Percentiles rank a stretch among this genome's conserved stretches.
These are phyloP conservation scores for Afroboletus lepidellus DNA, from an alignment of 1,284 basidiomycete genomes.

Conservation along the genomic window DNA sequence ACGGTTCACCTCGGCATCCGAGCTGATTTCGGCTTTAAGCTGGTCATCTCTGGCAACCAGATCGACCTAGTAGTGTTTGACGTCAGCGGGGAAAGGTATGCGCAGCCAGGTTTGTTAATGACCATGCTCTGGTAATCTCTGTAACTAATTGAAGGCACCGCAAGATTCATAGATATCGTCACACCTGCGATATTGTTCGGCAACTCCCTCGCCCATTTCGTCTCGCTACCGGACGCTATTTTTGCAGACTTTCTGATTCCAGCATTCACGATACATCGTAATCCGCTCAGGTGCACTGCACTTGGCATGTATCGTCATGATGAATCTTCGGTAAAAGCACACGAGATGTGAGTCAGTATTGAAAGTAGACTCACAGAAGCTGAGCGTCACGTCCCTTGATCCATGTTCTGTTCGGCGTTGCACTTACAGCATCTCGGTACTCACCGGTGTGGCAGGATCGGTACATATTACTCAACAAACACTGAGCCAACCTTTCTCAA, in stretches of 20 bases:
- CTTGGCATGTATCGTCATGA: background rate
- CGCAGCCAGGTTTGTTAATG: too few relatives aligned
- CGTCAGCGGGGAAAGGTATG: background rate
- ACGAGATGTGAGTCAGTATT: background rate
- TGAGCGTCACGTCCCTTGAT: background rate
- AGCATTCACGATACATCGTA: background rate
- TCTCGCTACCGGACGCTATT: background rate
- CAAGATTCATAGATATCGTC: background rate
- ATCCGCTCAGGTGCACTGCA: background rate
- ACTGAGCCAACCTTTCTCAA: too few relatives aligned
- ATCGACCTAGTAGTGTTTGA: background rate
- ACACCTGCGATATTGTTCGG: background rate
- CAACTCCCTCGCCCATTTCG: background rate
- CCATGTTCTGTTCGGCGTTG: too few relatives aligned
- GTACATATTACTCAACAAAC: too few relatives aligned
- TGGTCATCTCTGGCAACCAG: background rate
- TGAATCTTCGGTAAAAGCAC: background rate
- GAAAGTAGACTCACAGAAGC: background rate
- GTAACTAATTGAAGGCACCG: too few relatives aligned
- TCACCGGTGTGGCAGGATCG: too few relatives aligned
- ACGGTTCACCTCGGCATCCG: conserved; percentile 1
- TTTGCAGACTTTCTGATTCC: background rate
- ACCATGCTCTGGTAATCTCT: too few relatives aligned
- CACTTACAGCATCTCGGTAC: too few relatives aligned
- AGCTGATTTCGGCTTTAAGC: conserved; percentile 2